These are phyloP conservation scores for Rhodomyrtus psidioides DNA, from an alignment of 441 rosid species.

Conservation along the genomic window DNA sequence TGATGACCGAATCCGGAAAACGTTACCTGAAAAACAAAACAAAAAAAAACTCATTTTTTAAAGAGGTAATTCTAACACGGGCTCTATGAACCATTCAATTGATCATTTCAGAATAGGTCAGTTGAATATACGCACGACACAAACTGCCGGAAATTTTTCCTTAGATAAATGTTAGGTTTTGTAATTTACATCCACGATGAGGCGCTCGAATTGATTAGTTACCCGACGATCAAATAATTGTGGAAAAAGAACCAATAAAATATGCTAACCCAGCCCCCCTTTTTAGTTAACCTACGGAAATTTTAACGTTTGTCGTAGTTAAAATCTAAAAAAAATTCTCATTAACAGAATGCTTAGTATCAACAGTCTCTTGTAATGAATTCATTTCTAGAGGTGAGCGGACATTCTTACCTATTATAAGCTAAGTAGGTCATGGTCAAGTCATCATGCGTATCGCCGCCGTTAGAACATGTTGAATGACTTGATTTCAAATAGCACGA, in stretches of 20 bases:
- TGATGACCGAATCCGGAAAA: neutral
- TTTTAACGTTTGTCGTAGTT: neutral
- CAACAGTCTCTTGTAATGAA: neutral
- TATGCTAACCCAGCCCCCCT: neutral
- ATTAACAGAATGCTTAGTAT: neutral
- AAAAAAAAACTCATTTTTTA: neutral
- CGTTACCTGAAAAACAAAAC: fast-evolving
- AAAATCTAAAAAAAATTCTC: neutral
- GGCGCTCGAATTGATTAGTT: neutral
- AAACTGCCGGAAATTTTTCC: neutral
- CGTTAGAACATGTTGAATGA: neutral
- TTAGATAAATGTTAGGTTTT: neutral
- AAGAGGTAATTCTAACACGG: neutral
- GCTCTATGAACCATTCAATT: neutral
- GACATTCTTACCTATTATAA: neutral
- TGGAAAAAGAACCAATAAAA: neutral
- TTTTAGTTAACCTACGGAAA: neutral
- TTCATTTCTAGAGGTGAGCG: neutral
- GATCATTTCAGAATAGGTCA: fast-evolving
- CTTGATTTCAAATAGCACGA: neutral
- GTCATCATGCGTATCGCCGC: neutral
- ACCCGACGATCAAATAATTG: neutral
- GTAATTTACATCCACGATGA: neutral
- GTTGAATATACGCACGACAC: fast-evolving
- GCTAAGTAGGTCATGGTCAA: neutral